Evolutionary conservation across 2,329 filamentous ascomycete species (phyloP).

Genomic region (Ophiostoma ulmi): DNA sequence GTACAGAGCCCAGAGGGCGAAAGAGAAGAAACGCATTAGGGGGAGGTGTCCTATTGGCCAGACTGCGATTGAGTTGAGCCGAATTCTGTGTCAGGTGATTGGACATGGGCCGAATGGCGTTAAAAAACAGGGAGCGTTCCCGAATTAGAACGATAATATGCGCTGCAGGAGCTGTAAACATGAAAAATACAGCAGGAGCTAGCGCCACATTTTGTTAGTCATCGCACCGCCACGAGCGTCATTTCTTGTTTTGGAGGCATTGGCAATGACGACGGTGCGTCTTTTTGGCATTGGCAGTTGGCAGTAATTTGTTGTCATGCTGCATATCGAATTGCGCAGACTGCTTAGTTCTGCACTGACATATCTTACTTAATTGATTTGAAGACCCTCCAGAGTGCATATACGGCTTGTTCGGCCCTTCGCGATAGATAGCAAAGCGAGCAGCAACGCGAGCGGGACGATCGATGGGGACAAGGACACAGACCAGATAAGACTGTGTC

Average conservation of each 20-base stretch:
- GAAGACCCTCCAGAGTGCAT: too few relatives aligned
- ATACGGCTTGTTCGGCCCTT: not conserved
- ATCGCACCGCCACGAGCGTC: slow-evolving; percentile 16
- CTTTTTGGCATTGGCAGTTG: not conserved
- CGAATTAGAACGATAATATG: not conserved
- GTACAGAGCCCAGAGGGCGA: not conserved
- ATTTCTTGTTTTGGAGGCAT: not conserved
- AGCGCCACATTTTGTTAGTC: slow-evolving; percentile 17
- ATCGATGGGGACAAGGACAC: not conserved
- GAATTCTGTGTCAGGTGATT: not conserved
- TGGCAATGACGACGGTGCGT: not conserved
- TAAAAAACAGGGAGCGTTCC: not conserved
- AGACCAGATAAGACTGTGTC: not conserved
- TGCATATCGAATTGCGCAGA: not conserved
- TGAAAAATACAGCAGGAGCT: slow-evolving; percentile 5
- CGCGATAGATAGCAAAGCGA: not conserved
- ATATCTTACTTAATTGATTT: too few relatives aligned
- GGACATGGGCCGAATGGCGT: slow-evolving; percentile 14
- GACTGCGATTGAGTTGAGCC: slow-evolving; percentile 16
- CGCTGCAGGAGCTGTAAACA: not conserved
- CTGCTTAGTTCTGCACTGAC: not conserved
- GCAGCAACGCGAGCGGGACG: not conserved
- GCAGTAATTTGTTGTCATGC: not conserved
- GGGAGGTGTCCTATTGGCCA: slow-evolving; percentile 18
- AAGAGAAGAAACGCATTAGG: slow-evolving; percentile 15